A percentile compares a stretch with the other conserved stretches of the same genome.
phyloP scores from a whole-genome alignment of 768 basidiomycete genomes.

The Lactarius hatsudake region DNA sequence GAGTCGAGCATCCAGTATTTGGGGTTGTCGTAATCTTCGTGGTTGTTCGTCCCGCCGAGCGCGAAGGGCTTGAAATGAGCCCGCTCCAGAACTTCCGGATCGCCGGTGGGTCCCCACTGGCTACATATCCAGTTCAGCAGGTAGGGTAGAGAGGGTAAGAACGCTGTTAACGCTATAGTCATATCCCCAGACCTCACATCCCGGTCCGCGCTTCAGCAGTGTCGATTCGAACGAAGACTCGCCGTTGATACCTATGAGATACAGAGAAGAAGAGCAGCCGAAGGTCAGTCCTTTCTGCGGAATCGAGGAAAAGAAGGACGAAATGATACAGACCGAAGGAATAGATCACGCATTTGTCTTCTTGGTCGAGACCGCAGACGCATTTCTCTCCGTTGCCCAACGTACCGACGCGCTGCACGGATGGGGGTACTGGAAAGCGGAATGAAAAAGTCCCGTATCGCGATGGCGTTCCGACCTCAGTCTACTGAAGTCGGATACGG shows the following conservation, averaged over 20 bases:
- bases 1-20: slow-evolving; percentile 61
- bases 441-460: slow-evolving; percentile 46
- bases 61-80: slow-evolving; percentile 44
- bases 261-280: no score
- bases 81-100: slow-evolving; percentile 33
- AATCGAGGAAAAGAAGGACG: no score
- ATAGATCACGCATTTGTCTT: no score
- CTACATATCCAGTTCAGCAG: background rate
- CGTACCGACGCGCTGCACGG: slow-evolving; percentile 35
- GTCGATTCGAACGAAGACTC: slow-evolving; percentile 21
- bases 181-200: slow-evolving; percentile 41
- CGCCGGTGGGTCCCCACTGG: no score
- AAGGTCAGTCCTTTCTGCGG: no score
- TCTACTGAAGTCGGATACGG: no score
- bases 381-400: no score
- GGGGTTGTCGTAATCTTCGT: slow-evolving; percentile 42
- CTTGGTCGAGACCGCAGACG: no score
- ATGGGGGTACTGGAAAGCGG: slow-evolving; percentile 48
- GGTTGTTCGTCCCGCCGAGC: slow-evolving; percentile 42
- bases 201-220: slow-evolving; percentile 41
- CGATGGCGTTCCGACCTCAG: background rate
- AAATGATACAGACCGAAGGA: no score
- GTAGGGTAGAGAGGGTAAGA: slow-evolving; percentile 19
- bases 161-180: slow-evolving; percentile 41
- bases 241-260: no score